Evolutionary conservation across 208 protist species (phyloP).

Genomic region (Angomonas desouzai): DNA sequence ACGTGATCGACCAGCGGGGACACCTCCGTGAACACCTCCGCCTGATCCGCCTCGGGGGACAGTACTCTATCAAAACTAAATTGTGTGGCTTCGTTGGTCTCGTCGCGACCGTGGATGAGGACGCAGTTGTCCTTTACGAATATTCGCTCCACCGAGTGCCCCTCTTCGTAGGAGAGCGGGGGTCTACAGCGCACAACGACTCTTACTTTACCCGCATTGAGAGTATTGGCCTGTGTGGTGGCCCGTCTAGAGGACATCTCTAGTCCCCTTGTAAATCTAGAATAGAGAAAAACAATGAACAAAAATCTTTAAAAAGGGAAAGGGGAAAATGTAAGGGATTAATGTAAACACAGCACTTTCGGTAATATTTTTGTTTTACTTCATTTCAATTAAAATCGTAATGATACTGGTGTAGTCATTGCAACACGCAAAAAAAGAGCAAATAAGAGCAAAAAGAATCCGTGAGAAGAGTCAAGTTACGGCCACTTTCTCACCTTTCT

Average conservation of each 20-base stretch:
- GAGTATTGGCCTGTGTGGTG: neutral
- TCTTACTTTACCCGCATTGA: constrained; percentile 26
- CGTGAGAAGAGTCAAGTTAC: no score
- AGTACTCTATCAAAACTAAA: constrained; percentile 83
- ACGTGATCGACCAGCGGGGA: constrained; percentile 78
- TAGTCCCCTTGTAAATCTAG: no score
- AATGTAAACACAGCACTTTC: no score
- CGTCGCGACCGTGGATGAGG: constrained; percentile 23
- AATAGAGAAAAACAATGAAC: neutral
- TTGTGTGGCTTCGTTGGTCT: constrained; percentile 21
- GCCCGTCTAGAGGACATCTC: neutral
- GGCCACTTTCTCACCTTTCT: no score
- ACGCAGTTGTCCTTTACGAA: constrained; percentile 30
- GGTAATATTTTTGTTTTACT: no score
- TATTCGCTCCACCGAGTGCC: constrained; percentile 36
- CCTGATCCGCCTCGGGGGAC: constrained; percentile 39
- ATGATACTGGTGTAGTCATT: no score
- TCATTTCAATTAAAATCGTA: no score
- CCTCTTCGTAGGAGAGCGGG: constrained; percentile 24
- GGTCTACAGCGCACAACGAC: constrained; percentile 77
- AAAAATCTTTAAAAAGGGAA: constrained; percentile 4
- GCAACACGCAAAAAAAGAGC: neutral
- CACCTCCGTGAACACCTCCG: constrained; percentile 58
- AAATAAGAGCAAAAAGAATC: neutral
- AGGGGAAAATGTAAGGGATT: no score